A percentile compares a stretch with the other conserved stretches of the same genome.
These are phyloP conservation scores for Lactarius quietus DNA, from an alignment of 768 basidiomycete species.

Conservation along the genomic window DNA sequence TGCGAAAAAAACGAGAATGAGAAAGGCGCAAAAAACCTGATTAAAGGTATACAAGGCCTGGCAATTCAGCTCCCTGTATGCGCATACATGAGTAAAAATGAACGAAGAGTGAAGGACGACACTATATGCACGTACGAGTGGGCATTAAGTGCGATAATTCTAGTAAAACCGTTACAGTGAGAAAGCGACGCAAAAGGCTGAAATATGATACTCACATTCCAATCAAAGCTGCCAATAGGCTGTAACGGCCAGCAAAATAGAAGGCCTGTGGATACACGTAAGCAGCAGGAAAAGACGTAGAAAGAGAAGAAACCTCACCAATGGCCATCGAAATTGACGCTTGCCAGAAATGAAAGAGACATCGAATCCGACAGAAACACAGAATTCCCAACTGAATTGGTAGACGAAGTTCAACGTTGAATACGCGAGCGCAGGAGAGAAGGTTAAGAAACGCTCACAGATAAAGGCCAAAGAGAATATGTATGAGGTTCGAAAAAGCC, in stretches of 20 bases:
- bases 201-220: conserved; percentile 39
- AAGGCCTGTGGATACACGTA: conserved; percentile 35
- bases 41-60: conserved; percentile 48
- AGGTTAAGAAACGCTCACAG: conserved; percentile 35
- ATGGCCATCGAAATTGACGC: conserved; percentile 45
- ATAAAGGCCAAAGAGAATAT: conserved; percentile 44
- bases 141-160: conserved; percentile 37
- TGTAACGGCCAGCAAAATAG: conserved; percentile 46
- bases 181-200: not conserved
- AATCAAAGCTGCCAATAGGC: conserved; percentile 43
- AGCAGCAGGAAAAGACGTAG: not conserved
- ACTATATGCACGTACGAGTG: conserved; percentile 30
- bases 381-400: conserved; percentile 41
- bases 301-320: conserved; percentile 30
- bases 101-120: not conserved
- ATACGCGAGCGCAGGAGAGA: not conserved
- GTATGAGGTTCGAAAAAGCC: conserved; percentile 41
- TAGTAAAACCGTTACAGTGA: not conserved
- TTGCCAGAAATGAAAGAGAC: conserved; percentile 40
- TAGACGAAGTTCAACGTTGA: not conserved
- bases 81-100: not conserved
- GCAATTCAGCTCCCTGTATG: conserved; percentile 40
- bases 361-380: conserved; percentile 43
- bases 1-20: not conserved
- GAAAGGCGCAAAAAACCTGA: conserved; percentile 33